Evolutionary conservation across 108 stramenopile genomes (phyloP).

Genomic region (Schizochytrium sp.): DNA sequence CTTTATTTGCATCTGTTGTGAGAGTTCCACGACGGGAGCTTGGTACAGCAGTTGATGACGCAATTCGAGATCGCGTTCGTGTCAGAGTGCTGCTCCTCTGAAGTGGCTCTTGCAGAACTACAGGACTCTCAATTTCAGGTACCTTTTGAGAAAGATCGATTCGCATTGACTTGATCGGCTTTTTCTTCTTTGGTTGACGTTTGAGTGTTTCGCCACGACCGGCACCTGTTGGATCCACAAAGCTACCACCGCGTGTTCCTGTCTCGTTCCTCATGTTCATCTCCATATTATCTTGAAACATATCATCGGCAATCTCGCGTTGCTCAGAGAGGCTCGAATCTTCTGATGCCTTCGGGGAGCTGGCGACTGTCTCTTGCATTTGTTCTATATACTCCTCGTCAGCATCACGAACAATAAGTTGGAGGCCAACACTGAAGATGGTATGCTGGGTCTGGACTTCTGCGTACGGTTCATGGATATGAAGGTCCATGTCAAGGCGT

Average conservation of each 20-base stretch:
- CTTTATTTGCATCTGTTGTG: neutral
- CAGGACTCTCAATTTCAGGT: too few species aligned
- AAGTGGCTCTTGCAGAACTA: too few species aligned
- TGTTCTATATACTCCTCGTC: neutral
- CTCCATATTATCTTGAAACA: slow-evolving; percentile 23
- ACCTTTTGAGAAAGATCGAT: too few species aligned
- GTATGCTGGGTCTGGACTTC: neutral
- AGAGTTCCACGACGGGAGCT: neutral
- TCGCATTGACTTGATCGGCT: neutral
- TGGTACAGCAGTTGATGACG: neutral
- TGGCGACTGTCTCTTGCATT: neutral
- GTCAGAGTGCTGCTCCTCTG: neutral
- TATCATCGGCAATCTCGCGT: neutral
- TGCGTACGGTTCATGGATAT: neutral
- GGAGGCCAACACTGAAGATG: neutral
- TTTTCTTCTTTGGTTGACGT: neutral
- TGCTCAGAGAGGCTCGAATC: neutral
- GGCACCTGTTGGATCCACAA: neutral
- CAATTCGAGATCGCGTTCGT: neutral
- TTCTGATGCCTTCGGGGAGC: neutral
- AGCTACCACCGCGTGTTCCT: neutral
- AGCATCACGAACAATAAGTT: neutral
- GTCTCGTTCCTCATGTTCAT: neutral
- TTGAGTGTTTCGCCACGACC: neutral
- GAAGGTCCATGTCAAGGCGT: neutral